Evolutionary conservation across 2,329 filamentous ascomycete species (phyloP), one percentile per base, ranked within the genome.

Genomic region (Myriangium duriaei): DNA sequence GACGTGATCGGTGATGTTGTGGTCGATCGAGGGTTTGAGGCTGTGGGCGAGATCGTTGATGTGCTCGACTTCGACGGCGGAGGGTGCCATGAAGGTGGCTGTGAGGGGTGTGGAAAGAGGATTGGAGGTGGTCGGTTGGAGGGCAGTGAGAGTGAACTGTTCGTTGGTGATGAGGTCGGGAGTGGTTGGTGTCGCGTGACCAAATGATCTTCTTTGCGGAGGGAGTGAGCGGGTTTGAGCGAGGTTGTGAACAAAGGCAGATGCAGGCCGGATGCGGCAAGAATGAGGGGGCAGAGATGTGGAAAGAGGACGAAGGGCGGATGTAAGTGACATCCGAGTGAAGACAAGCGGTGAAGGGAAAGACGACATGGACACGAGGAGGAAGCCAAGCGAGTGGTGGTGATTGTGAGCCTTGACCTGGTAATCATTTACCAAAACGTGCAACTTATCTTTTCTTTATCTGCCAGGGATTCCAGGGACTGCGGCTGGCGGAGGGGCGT

Each of bases 1-100:
- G 36, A 61, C 58, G 18, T 59, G 56, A 17, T 59, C 58, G n/a
- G 56, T 57, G 34, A 52, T 51, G 46, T 51, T 55, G 44, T 51
- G 50, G 30, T 52, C 48, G 43, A 50, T 46, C 14, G 32, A 29
- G 11, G 37, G 34, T 11, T 47, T 40, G 41, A 49, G 41, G 21
- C 43, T 47, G 30, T 43, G 37, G 29, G 44, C 40, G 18, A 50
- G 19, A 32, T 51, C 45, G 43, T 52, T 51, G 46, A 51, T 52
- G 42, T 51, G 39, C 15, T 45, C 46, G 39, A 51, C 40, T 37
- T 54, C 50, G 34, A 48, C 42, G 30, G 51, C 49, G 19, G 49
- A 47, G 24, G 51, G 51, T 33, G 52, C 52, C 52, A 55, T 55
- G 31, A 37, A 38, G 21, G 13, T 31, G 39, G 43, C 40, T n/a